These are phyloP conservation scores for Seminavis robusta DNA, from an alignment of 108 stramenopile genomes.

Conservation along the genomic window DNA sequence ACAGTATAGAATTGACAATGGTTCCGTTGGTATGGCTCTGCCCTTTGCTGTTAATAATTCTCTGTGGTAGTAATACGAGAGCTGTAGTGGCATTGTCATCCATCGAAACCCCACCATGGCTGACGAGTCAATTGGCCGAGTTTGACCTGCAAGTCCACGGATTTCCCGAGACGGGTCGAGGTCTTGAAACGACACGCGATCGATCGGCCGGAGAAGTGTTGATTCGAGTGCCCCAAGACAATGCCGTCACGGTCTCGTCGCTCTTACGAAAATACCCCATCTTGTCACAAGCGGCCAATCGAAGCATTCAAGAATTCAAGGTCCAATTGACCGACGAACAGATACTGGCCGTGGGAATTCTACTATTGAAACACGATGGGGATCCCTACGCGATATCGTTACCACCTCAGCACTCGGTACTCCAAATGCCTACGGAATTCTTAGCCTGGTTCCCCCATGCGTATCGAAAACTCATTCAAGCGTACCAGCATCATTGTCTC, in stretches of 20 bases:
- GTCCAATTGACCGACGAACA: slow-evolving; percentile 3
- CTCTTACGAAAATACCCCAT: slow-evolving; percentile 1
- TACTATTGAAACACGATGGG: neutral
- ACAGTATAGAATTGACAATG: no score
- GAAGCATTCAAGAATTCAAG: neutral
- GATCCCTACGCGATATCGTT: neutral
- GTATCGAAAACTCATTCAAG: slow-evolving; percentile 6
- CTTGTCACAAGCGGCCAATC: neutral
- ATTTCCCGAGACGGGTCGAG: slow-evolving; percentile 3
- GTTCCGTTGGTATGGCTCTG: no score
- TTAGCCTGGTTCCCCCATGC: neutral
- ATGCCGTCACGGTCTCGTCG: neutral
- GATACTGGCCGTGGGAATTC: slow-evolving; percentile 1
- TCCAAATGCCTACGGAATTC: neutral
- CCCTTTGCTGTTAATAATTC: no score
- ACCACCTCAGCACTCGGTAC: neutral
- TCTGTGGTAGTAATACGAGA: no score
- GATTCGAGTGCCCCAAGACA: neutral
- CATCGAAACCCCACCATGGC: no score
- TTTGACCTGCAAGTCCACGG: no score
- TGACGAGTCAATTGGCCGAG: no score
- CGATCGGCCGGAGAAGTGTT: neutral
- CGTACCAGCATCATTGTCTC: slow-evolving; percentile 1
- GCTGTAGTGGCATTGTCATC: no score
- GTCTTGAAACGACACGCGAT: neutral